phyloP scores from a whole-genome alignment of 305 asterid genomes.

The Fraxinus ornus region DNA sequence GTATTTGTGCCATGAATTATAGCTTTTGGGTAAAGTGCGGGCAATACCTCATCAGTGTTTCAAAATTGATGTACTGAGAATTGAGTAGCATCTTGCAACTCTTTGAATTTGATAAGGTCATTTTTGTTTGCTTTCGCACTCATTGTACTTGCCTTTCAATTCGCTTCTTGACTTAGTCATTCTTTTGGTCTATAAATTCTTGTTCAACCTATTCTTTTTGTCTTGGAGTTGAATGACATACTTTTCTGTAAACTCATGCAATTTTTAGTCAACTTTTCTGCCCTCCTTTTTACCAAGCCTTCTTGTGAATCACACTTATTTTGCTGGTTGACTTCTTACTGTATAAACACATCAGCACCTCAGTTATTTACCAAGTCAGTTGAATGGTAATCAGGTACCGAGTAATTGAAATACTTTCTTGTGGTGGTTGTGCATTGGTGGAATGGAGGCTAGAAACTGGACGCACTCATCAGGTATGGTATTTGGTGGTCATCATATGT shows the following conservation, averaged over 20 bases:
- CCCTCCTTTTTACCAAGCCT: neutral
- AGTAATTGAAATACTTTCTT: conserved; percentile 80
- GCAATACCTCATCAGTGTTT: neutral
- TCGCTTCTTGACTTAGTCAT: neutral
- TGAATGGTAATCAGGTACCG: conserved; percentile 56
- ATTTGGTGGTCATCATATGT: conserved; percentile 9
- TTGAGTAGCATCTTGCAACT: neutral
- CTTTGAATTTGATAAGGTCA: neutral
- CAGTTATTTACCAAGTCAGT: conserved; percentile 7
- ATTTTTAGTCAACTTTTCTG: neutral
- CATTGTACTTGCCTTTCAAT: neutral
- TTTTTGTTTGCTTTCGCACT: neutral
- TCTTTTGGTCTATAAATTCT: neutral
- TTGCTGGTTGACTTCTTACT: neutral
- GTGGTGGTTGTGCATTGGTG: conserved; percentile 83
- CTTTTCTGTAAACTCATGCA: neutral
- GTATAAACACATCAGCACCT: conserved; percentile 4
- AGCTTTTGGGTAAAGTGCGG: neutral
- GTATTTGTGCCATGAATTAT: neutral
- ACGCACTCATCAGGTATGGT: conserved; percentile 86
- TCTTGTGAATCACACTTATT: neutral
- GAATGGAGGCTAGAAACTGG: conserved; percentile 98
- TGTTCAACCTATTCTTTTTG: neutral
- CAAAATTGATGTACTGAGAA: neutral
- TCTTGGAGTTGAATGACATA: neutral